Conservation (phyloP, 2,329 filamentous ascomycete species). For the Colletotrichum gloeosporioides region DNA sequence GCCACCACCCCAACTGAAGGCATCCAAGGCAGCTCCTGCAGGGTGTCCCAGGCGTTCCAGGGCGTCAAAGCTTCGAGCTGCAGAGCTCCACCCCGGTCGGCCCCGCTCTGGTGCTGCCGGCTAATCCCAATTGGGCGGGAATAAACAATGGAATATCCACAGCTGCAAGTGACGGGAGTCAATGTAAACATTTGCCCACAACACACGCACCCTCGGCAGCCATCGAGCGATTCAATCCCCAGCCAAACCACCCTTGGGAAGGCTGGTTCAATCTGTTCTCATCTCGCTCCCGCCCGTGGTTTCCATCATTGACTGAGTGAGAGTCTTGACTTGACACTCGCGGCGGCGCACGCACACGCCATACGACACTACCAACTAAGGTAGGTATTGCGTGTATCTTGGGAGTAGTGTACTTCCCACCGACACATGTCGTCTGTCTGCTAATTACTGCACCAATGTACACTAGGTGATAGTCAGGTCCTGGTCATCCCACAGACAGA, state of each 20-base stretch:
- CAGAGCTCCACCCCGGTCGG: background rate
- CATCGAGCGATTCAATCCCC: background rate
- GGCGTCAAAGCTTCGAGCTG: slow-evolving; percentile 7
- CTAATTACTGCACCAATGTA: background rate
- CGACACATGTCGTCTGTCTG: background rate
- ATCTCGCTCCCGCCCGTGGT: slow-evolving; percentile 35
- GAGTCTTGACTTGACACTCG: no score
- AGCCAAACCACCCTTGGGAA: background rate
- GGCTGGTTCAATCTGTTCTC: slow-evolving; percentile 24
- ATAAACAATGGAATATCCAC: slow-evolving; percentile 22
- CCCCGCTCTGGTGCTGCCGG: background rate
- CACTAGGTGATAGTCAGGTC: background rate
- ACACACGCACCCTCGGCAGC: background rate
- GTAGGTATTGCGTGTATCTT: background rate
- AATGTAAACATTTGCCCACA: slow-evolving; percentile 19
- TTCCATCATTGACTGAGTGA: slow-evolving; percentile 22
- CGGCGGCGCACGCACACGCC: no score
- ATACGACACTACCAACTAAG: no score
- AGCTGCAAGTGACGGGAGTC: slow-evolving; percentile 2
- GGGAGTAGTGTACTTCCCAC: no score
- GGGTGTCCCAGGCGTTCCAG: background rate
- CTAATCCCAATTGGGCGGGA: slow-evolving; percentile 12
- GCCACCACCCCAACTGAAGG: background rate
- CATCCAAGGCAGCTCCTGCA: background rate
- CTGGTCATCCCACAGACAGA: background rate